These are phyloP conservation scores for Penicillium cataractarum DNA, from an alignment of 495 filamentous ascomycete genomes.

Conservation along the genomic window DNA sequence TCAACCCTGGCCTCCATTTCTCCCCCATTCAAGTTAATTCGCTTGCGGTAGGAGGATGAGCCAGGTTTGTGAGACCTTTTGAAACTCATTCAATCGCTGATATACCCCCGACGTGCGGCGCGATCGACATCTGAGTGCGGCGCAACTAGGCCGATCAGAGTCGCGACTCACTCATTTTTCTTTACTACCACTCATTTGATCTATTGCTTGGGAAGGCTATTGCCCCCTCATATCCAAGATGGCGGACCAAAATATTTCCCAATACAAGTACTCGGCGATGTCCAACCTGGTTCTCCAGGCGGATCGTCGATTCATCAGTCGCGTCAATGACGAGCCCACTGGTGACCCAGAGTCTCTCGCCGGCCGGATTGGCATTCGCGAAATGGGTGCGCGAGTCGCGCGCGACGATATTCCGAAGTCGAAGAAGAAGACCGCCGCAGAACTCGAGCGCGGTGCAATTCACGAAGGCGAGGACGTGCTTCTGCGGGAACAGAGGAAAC, in stretches of 20 bases:
- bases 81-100: constrained; percentile 28
- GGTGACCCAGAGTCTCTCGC: constrained; percentile 97
- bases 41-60: constrained; percentile 46
- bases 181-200: constrained; percentile 20
- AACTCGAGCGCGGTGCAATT: constrained; percentile 76
- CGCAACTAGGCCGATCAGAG: constrained; percentile 35
- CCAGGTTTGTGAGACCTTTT: constrained; percentile 45
- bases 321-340: constrained; percentile 90
- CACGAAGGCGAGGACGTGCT: constrained; percentile 86
- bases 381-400: constrained; percentile 87
- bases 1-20: constrained; percentile 37
- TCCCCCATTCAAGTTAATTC: constrained; percentile 31
- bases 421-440: constrained; percentile 66
- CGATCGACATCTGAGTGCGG: constrained; percentile 38
- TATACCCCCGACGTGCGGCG: constrained; percentile 19
- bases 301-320: constrained; percentile 92
- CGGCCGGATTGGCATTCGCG: constrained; percentile 85
- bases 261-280: constrained; percentile 99
- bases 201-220: constrained; percentile 17
- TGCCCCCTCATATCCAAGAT: constrained; percentile 52
- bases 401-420: constrained; percentile 79
- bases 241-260: constrained; percentile 92
- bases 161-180: constrained; percentile 37
- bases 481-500: constrained; percentile 84
- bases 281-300: constrained; percentile 99